Percentiles rank a stretch among this genome's conserved stretches.
These are phyloP conservation scores for Aspergillus novofumigatus DNA, from an alignment of 2,329 filamentous ascomycete species.

Conservation along the genomic window DNA sequence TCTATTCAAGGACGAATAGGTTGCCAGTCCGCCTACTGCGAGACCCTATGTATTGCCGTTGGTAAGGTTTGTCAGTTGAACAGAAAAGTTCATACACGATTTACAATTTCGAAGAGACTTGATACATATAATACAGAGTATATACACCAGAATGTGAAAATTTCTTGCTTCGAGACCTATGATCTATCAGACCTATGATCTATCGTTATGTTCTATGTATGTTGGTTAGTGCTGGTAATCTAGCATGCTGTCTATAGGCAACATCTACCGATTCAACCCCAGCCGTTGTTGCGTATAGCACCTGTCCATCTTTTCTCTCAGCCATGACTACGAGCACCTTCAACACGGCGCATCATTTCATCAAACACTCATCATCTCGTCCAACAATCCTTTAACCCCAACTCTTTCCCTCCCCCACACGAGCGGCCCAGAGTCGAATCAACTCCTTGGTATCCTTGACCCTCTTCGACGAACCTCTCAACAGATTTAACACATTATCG, in stretches of 20 bases:
- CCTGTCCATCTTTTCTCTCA: conserved; percentile 19
- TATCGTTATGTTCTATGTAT: not conserved
- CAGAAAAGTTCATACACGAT: no score
- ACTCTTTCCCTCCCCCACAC: conserved; percentile 10
- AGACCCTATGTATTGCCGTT: no score
- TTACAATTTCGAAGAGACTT: no score
- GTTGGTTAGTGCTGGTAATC: not conserved
- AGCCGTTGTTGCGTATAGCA: conserved; percentile 6
- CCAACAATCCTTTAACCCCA: conserved; percentile 22
- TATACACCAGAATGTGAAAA: no score
- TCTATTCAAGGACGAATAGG: no score
- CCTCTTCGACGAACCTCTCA: not conserved
- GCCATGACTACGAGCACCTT: conserved; percentile 19
- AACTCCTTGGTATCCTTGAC: conserved; percentile 29
- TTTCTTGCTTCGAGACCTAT: no score
- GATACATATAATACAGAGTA: no score
- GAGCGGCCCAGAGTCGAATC: conserved; percentile 23
- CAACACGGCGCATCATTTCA: conserved; percentile 22
- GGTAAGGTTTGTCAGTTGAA: no score
- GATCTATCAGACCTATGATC: not conserved
- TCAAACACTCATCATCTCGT: conserved; percentile 30
- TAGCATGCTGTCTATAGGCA: not conserved
- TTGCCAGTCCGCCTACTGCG: no score
- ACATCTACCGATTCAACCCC: conserved; percentile 1
- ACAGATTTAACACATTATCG: not conserved